phyloP scores from a whole-genome alignment of 345 rosid species.

The Eucalyptus pumila region DNA sequence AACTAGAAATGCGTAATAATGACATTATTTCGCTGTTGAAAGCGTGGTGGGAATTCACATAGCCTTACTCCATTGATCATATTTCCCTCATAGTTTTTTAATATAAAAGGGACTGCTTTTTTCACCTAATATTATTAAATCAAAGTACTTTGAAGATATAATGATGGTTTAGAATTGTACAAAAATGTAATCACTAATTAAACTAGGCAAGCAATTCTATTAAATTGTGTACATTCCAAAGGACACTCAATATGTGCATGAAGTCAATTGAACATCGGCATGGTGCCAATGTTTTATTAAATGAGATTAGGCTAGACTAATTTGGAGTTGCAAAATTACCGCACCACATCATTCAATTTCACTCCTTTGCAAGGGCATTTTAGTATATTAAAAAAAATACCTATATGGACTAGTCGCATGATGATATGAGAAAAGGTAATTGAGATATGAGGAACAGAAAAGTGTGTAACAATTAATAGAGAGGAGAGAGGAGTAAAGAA shows the following conservation, averaged over 20 bases:
- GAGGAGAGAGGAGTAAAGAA: neutral
- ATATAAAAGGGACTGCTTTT: too few relatives aligned
- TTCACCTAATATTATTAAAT: too few relatives aligned
- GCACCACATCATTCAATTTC: neutral
- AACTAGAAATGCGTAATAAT: neutral
- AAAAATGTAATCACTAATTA: too few relatives aligned
- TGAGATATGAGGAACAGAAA: neutral
- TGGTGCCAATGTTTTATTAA: neutral
- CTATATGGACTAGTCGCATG: neutral
- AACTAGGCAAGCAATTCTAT: neutral
- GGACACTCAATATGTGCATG: neutral
- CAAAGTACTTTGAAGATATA: too few relatives aligned
- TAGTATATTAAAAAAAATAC: neutral
- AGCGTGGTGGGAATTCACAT: rapidly evolving
- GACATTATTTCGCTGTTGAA: neutral
- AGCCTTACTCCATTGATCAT: neutral
- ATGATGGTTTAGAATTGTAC: too few relatives aligned
- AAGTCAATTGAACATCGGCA: neutral
- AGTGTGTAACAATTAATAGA: neutral
- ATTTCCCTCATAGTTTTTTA: neutral
- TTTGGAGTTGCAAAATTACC: neutral
- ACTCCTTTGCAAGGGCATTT: neutral
- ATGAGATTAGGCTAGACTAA: neutral
- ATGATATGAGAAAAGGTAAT: neutral
- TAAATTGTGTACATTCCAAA: neutral